Conservation (phyloP, 495 filamentous ascomycete genomes). For the Margaritispora aquatica region DNA sequence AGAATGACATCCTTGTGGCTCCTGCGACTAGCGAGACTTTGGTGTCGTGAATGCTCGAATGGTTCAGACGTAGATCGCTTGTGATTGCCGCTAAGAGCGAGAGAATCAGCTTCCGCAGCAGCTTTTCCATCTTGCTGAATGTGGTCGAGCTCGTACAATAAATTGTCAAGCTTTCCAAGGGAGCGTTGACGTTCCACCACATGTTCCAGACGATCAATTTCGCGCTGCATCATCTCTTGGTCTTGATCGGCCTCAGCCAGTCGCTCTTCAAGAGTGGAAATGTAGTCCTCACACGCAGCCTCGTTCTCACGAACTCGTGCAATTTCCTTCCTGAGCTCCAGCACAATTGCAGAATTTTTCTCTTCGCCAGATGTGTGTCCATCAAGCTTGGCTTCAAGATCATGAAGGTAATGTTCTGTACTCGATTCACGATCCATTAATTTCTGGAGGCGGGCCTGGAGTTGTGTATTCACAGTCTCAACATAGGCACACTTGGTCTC, state of each 20-base stretch:
- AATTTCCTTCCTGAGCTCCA: constrained; percentile 88
- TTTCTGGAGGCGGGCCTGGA: constrained; percentile 84
- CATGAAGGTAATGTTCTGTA: constrained; percentile 86
- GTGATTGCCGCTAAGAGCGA: constrained; percentile 35
- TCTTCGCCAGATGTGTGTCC: constrained; percentile 89
- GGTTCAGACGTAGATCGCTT: constrained; percentile 8
- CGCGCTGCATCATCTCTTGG: constrained; percentile 90
- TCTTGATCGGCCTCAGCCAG: constrained; percentile 96
- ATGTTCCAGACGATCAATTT: constrained; percentile 89
- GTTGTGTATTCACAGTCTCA: constrained; percentile 85
- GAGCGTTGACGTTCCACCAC: constrained; percentile 93
- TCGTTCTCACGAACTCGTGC: constrained; percentile 87
- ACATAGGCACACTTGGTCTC: constrained; percentile 88
- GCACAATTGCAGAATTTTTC: constrained; percentile 75
- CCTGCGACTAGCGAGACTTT: constrained; percentile 43
- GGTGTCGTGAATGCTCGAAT: constrained; percentile 38
- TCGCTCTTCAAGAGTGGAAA: constrained; percentile 92
- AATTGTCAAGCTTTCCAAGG: constrained; percentile 86
- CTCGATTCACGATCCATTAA: constrained; percentile 80
- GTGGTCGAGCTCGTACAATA: constrained; percentile 85
- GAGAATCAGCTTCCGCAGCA: constrained; percentile 29
- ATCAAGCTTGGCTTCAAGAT: constrained; percentile 83
- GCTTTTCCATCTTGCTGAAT: constrained; percentile 57
- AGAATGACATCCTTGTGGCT: constrained; percentile 50
- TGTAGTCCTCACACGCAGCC: constrained; percentile 85